These are phyloP conservation scores for Penicillium sp. DNA, from an alignment of 2,329 filamentous ascomycete species.

Conservation along the genomic window DNA sequence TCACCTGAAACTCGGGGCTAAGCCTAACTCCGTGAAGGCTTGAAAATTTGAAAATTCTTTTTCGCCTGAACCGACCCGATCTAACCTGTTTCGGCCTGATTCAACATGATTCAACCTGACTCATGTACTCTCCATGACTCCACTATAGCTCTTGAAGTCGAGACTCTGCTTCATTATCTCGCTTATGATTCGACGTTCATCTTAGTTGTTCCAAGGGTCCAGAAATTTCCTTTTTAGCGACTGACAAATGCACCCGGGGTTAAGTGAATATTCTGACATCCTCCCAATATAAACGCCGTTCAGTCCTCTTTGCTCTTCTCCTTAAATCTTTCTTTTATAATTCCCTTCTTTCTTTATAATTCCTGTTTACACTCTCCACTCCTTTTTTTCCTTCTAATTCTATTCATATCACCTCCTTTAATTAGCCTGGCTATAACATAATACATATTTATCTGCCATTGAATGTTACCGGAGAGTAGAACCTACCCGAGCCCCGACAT, in stretches of 20 bases:
- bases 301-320: neutral
- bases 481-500: constrained; percentile 9
- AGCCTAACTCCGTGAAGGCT: constrained; percentile 11
- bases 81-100: constrained; percentile 13
- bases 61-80: constrained; percentile 2
- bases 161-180: neutral
- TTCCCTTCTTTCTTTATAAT: neutral
- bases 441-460: constrained; percentile 10
- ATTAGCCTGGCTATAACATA: constrained; percentile 8
- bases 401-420: neutral
- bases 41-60: neutral
- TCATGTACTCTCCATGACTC: constrained; percentile 11
- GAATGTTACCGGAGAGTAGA: constrained; percentile 8
- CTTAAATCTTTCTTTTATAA: neutral
- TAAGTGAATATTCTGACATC: neutral
- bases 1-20: neutral
- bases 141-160: constrained; percentile 10
- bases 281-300: neutral
- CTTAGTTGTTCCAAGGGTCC: neutral
- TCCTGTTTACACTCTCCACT: neutral
- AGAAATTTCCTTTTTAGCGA: neutral
- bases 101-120: constrained; percentile 14
- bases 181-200: neutral
- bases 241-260: constrained; percentile 5
- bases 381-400: neutral